phyloP scores from a whole-genome alignment of 1,139 yeast genomes.

The Oligophagozyma castellii region DNA sequence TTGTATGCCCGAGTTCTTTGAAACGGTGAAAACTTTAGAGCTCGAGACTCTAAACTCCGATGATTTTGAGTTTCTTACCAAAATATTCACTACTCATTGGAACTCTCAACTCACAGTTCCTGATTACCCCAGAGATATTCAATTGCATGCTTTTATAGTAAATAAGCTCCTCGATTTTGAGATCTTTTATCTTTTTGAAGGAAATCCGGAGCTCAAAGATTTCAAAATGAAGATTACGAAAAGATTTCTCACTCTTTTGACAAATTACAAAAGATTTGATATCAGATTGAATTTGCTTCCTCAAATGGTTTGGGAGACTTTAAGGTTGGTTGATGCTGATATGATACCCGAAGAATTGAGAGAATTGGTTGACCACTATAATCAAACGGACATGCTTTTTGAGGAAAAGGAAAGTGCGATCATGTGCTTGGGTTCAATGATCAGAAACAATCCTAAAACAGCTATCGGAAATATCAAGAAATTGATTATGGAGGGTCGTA shows the following conservation, averaged over 20 bases:
- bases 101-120: conserved; percentile 16
- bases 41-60: conserved; percentile 8
- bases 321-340: conserved; percentile 9
- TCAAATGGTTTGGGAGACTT: conserved; percentile 17
- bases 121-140: conserved; percentile 16
- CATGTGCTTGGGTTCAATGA: conserved; percentile 16
- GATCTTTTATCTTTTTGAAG: conserved; percentile 32
- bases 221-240: conserved; percentile 20
- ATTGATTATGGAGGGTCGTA: conserved; percentile 15
- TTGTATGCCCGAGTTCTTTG: conserved; percentile 22
- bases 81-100: conserved; percentile 18
- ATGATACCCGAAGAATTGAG: not conserved
- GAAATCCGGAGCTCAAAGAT: conserved; percentile 25
- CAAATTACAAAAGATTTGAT: conserved; percentile 9
- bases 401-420: conserved; percentile 22
- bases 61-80: conserved; percentile 17
- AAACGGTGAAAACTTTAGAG: conserved; percentile 12
- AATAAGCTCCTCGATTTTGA: conserved; percentile 41
- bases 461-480: conserved; percentile 19
- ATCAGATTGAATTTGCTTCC: conserved; percentile 15
- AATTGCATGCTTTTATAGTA: conserved; percentile 30
- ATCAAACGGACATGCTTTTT: not conserved
- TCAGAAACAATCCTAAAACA: conserved; percentile 15
- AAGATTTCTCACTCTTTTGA: conserved; percentile 12
- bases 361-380: not conserved